phyloP scores from a whole-genome alignment of 1,284 basidiomycete genomes.

The Cryptococcus deneoformans region DNA sequence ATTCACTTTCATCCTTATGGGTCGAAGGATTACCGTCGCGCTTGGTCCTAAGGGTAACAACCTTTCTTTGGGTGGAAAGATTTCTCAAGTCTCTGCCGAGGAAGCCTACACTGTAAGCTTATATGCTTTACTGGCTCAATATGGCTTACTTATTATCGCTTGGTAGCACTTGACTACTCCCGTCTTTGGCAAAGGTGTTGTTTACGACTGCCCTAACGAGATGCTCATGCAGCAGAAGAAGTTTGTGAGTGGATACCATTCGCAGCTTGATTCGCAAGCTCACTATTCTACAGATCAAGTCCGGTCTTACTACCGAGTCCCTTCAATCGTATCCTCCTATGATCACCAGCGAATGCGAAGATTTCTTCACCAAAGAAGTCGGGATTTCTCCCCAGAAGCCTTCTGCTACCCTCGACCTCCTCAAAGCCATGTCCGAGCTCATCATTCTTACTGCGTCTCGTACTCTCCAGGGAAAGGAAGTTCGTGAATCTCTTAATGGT shows the following conservation, averaged over 20 bases:
- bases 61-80: constrained; percentile 90
- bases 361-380: constrained; percentile 59
- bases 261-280: background rate
- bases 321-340: constrained; percentile 87
- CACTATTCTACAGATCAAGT: constrained; percentile 60
- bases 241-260: constrained; percentile 55
- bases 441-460: constrained; percentile 93
- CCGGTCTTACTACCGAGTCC: constrained; percentile 89
- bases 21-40: constrained; percentile 85
- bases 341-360: constrained; percentile 78
- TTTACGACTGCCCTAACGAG: constrained; percentile 96
- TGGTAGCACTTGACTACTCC: constrained; percentile 79
- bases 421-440: constrained; percentile 82
- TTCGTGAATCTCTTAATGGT: constrained; percentile 75
- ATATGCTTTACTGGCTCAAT: background rate
- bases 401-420: constrained; percentile 54
- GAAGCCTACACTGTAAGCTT: constrained; percentile 83
- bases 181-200: constrained; percentile 95
- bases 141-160: background rate
- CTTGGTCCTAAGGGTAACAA: constrained; percentile 92
- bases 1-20: constrained; percentile 92
- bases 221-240: constrained; percentile 99
- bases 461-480: constrained; percentile 90
- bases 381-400: constrained; percentile 18
- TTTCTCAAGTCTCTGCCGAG: constrained; percentile 89